phyloP scores from a whole-genome alignment of 2,329 filamentous ascomycete genomes.

The Xylariaceae sp. region DNA sequence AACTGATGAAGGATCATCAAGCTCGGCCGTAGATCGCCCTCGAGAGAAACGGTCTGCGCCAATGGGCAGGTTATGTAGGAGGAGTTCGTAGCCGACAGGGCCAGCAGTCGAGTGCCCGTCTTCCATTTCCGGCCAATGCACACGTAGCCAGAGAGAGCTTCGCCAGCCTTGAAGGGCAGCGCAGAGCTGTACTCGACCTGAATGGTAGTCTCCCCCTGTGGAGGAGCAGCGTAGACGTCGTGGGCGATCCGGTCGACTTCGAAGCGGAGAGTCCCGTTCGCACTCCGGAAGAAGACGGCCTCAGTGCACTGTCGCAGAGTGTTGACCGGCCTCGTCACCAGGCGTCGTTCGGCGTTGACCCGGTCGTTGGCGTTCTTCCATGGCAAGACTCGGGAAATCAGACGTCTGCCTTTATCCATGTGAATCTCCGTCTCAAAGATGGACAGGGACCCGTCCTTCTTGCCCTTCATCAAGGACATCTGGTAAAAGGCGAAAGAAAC shows the following conservation, averaged over 20 bases:
- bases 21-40: constrained; percentile 10
- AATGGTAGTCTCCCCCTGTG: constrained; percentile 16
- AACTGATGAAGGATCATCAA: constrained; percentile 25
- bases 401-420: constrained; percentile 30
- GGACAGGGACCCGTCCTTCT: constrained; percentile 22
- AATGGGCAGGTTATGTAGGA: constrained; percentile 31
- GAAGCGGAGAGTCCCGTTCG: constrained; percentile 22
- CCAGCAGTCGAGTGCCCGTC: constrained; percentile 26
- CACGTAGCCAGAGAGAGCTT: constrained; percentile 23
- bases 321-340: constrained; percentile 31
- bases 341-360: constrained; percentile 35
- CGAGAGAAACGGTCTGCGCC: constrained; percentile 17
- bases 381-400: constrained; percentile 37
- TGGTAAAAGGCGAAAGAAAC: constrained; percentile 21
- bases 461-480: constrained; percentile 4
- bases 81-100: constrained; percentile 31
- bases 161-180: constrained; percentile 26
- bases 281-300: constrained; percentile 19
- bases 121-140: constrained; percentile 31
- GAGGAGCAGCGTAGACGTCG: not conserved
- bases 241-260: constrained; percentile 7
- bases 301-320: constrained; percentile 31
- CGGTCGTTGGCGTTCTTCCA: constrained; percentile 36
- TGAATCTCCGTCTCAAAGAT: constrained; percentile 36
- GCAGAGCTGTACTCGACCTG: constrained; percentile 36